phyloP scores from a whole-genome alignment of 2,329 filamentous ascomycete species.

The Dothiorella sarmentorum region DNA sequence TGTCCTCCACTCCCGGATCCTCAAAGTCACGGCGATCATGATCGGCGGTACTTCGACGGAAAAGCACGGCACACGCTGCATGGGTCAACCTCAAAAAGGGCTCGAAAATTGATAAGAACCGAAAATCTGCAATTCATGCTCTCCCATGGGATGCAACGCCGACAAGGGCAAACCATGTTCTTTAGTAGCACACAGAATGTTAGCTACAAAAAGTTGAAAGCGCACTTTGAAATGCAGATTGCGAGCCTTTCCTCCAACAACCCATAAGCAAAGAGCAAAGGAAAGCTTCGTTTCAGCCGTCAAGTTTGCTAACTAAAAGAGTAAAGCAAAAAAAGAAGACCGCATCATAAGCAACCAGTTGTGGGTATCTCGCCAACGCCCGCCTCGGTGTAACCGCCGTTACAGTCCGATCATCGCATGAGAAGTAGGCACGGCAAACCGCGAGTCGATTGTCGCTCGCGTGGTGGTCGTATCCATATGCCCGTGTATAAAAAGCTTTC shows the following conservation, averaged over 20 bases:
- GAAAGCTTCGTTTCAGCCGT: neutral
- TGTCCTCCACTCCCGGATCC: neutral
- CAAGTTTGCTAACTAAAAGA: neutral
- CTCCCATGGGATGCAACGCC: neutral
- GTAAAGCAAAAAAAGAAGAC: neutral
- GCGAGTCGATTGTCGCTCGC: neutral
- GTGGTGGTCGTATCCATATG: neutral
- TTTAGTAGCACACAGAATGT: neutral
- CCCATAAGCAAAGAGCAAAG: neutral
- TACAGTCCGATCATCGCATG: neutral
- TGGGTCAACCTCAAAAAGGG: neutral
- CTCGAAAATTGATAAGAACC: neutral
- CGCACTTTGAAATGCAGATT: neutral
- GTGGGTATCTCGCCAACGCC: conserved; percentile 16
- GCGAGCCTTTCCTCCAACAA: neutral
- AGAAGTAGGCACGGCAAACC: conserved; percentile 1
- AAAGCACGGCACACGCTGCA: neutral
- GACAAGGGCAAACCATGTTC: neutral
- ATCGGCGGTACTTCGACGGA: neutral
- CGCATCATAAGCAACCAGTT: neutral
- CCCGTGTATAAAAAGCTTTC: neutral
- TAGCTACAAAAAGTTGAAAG: neutral
- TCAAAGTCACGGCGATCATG: neutral
- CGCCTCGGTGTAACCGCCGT: conserved; percentile 11
- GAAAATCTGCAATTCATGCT: neutral